Percentiles rank a stretch among this genome's conserved stretches.
Conservation (phyloP, 345 rosid species). For the Boechera retrofracta region DNA sequence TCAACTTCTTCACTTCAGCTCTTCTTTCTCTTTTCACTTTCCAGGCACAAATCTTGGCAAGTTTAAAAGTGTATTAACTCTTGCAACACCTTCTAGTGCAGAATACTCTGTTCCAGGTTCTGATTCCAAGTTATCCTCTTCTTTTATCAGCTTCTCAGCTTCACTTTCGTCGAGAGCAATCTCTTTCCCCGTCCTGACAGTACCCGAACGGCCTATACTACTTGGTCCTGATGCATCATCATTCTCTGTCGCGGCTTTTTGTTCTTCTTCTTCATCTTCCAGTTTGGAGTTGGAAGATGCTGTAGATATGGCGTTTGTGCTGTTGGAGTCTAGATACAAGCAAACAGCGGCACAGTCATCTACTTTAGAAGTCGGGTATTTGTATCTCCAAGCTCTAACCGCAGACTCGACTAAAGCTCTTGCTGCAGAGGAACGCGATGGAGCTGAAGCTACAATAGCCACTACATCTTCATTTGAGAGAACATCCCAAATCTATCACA, state of each 20-base stretch:
- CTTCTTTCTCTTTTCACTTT: conserved; percentile 49
- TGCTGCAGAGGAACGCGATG: conserved; percentile 77
- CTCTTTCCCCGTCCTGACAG: conserved; percentile 51
- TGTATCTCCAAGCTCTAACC: conserved; percentile 86
- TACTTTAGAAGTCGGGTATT: conserved; percentile 89
- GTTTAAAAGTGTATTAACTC: conserved; percentile 78
- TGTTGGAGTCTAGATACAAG: conserved; percentile 68
- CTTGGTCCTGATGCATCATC: conserved; percentile 45
- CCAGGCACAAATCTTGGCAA: conserved; percentile 83
- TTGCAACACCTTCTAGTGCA: conserved; percentile 96
- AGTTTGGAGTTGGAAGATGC: conserved; percentile 48
- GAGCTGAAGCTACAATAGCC: conserved; percentile 73
- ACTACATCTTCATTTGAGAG: conserved; percentile 89
- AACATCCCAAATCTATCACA: conserved; percentile 90
- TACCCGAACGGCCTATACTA: conserved; percentile 49
- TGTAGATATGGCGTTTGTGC: conserved; percentile 51
- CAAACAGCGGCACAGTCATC: conserved; percentile 99
- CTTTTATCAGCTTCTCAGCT: conserved; percentile 47
- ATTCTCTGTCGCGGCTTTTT: conserved; percentile 40
- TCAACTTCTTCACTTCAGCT: conserved; percentile 32
- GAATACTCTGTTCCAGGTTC: conserved; percentile 74
- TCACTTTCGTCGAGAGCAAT: conserved; percentile 48
- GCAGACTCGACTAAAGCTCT: conserved; percentile 84
- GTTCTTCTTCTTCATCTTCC: conserved; percentile 47
- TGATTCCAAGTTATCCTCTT: conserved; percentile 50